phyloP scores from a whole-genome alignment of 306 rosid genomes.

The Fragaria nilgerrensis region DNA sequence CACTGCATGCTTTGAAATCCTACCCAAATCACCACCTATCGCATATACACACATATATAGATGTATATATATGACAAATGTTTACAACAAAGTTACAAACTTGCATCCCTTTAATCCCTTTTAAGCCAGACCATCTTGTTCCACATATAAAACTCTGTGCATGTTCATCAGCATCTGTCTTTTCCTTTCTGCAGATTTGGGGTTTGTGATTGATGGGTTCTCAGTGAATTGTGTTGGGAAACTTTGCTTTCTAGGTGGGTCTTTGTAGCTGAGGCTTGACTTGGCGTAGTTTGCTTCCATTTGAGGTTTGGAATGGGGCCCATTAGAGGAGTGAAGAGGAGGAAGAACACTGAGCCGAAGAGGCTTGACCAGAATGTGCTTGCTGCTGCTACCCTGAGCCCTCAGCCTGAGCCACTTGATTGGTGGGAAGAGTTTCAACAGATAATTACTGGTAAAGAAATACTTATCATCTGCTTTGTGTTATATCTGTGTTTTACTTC shows the following conservation, averaged over 20 bases:
- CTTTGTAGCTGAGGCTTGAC: slow-evolving; percentile 19
- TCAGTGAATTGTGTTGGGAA: slow-evolving; percentile 27
- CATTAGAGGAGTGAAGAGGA: slow-evolving; percentile 75
- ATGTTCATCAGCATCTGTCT: slow-evolving; percentile 27
- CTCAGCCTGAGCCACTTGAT: slow-evolving; percentile 58
- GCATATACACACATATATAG: not conserved
- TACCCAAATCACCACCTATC: slow-evolving; percentile 3
- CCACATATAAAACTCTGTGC: slow-evolving; percentile 7
- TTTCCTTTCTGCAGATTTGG: slow-evolving; percentile 39
- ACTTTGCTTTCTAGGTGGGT: slow-evolving; percentile 34
- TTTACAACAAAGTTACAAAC: slow-evolving; percentile 15
- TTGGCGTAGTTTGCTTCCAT: slow-evolving; percentile 13
- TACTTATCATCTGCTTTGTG: not conserved
- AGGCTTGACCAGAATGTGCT: slow-evolving; percentile 57
- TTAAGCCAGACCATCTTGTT: slow-evolving; percentile 14
- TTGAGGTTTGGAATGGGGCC: slow-evolving; percentile 68
- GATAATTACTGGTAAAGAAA: slow-evolving; percentile 62
- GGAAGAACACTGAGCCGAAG: slow-evolving; percentile 54
- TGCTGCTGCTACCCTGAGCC: slow-evolving; percentile 41
- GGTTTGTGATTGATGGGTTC: slow-evolving; percentile 31
- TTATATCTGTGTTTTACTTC: slow-evolving; percentile 4
- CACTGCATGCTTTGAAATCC: slow-evolving; percentile 47
- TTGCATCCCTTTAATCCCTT: slow-evolving; percentile 16
- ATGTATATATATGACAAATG: not conserved
- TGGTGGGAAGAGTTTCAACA: slow-evolving; percentile 83